Percentiles rank a stretch among this genome's conserved stretches.
Conservation (phyloP, 192 early-diverging fungal genomes). For the Phycomyces nitens region DNA sequence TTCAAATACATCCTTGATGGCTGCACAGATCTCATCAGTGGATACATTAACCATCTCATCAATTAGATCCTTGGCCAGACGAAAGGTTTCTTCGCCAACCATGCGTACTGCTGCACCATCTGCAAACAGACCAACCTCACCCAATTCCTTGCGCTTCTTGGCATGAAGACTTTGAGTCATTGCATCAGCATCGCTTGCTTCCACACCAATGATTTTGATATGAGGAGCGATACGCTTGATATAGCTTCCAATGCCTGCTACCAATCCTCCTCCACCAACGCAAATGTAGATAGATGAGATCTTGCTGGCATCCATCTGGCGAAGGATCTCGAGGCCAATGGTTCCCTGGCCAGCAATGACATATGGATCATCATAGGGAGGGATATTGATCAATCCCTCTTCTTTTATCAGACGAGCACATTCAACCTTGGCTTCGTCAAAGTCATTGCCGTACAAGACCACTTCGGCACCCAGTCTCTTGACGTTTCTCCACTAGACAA, state of each 20-base stretch:
- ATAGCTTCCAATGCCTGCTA: conserved; percentile 89
- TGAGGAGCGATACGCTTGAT: conserved; percentile 86
- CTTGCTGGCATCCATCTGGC: conserved; percentile 55
- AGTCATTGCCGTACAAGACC: conserved; percentile 86
- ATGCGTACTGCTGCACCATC: conserved; percentile 93
- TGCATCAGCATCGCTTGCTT: conserved; percentile 85
- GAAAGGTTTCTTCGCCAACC: conserved; percentile 89
- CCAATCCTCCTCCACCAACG: conserved; percentile 92
- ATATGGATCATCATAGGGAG: conserved; percentile 96
- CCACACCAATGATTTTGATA: conserved; percentile 90
- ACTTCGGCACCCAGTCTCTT: conserved; percentile 86
- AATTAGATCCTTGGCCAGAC: conserved; percentile 70
- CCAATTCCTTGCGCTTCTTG: conserved; percentile 61
- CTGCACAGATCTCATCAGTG: conserved; percentile 95
- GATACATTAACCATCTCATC: conserved; percentile 91
- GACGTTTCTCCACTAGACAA: conserved; percentile 82
- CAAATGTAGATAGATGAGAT: conserved; percentile 91
- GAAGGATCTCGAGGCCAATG: conserved; percentile 82
- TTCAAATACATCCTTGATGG: conserved; percentile 86
- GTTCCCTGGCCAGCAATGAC: conserved; percentile 99
- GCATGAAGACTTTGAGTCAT: conserved; percentile 77
- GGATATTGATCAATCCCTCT: conserved; percentile 85
- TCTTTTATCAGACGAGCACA: conserved; percentile 67
- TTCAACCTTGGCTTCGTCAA: conserved; percentile 92
- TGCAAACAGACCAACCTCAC: conserved; percentile 92